Conservation (phyloP, 2,329 filamentous ascomycete genomes). For the Ceratocystis alfenasii region DNA sequence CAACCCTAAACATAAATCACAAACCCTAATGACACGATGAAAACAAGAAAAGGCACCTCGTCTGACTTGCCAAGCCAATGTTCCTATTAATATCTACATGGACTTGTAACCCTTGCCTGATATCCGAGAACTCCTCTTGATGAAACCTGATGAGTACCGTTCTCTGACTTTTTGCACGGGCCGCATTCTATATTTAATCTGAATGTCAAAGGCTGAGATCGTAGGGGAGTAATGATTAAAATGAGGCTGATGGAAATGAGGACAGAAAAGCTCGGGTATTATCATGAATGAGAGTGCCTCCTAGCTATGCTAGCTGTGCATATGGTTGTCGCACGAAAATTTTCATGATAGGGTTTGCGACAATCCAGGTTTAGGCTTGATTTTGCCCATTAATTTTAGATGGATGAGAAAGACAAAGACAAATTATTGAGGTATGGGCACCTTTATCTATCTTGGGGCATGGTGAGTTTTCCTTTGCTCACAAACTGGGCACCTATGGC, state of each 20-base stretch:
- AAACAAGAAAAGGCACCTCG: background rate
- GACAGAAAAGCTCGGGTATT: background rate
- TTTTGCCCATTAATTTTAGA: background rate
- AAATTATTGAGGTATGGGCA: background rate
- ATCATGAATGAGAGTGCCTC: background rate
- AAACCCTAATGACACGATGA: background rate
- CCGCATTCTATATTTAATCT: background rate
- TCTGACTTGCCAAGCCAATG: background rate
- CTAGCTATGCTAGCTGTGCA: background rate
- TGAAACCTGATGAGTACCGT: background rate
- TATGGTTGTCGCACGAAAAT: background rate
- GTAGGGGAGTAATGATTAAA: background rate
- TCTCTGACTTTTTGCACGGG: background rate
- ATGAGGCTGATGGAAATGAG: background rate
- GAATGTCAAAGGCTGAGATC: background rate
- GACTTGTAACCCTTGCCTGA: background rate
- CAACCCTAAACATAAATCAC: rapidly evolving
- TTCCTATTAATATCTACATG: background rate
- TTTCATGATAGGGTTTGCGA: background rate
- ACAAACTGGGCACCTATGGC: too few species aligned
- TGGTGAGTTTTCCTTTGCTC: too few species aligned
- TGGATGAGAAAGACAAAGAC: background rate
- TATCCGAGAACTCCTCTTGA: background rate
- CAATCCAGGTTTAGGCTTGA: background rate
- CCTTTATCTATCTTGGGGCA: background rate